Base-by-base conservation (phyloP, 2,329 filamentous ascomycete genomes). In the Fusarium sp. region DNA sequence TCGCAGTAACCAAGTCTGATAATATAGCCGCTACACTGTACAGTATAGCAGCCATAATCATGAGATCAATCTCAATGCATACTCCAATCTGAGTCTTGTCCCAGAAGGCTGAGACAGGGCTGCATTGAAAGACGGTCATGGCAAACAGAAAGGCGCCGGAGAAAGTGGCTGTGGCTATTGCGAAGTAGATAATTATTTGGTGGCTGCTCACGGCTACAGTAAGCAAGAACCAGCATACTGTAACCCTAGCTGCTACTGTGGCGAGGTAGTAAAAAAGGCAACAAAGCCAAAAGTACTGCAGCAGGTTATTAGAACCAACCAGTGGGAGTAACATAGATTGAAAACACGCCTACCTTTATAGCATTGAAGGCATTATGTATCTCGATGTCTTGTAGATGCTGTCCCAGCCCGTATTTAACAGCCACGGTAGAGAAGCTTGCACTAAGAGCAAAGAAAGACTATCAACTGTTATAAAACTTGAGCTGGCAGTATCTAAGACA, bases 401-500 rank as follows among this genome's bases (percentile, higher is more conserved):
- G 39, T 42, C 39, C 39, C 3, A 42, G n/a, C 3, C 39, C n/a
- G 7, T 42, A 42, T 0, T 4, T 42, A 4, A 42, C 39, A 42
- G 39, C 39, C 0, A 41, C 3, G 0, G n/a, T 42, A 9, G n/a
- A 42, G 14, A 24, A 42, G 1, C n/a, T 24, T 42, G 39, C 39
- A 0, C 39, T 42, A 0, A 42, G n/a, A 42, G 39, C 14, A 16
- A 42, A 42, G 39, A 42, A 42, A 24, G 39, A 42, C 39, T 42
- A 42, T 15, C 1, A 0, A 15, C 7, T 41, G 38, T 41, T 41
- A 41, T 38, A 2, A 22, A 38, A 13, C 7, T 2, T 22, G 3
- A 22, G 1, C 0, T 1, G 7, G 22, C 3, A 38, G 1, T 1
- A 22, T 13, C 18, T 22, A 0, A 24, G 1, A 24, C 11, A 16